These are phyloP conservation scores for Monosporozyma solicola DNA, from an alignment of 805 yeast genomes.

Conservation along the genomic window DNA sequence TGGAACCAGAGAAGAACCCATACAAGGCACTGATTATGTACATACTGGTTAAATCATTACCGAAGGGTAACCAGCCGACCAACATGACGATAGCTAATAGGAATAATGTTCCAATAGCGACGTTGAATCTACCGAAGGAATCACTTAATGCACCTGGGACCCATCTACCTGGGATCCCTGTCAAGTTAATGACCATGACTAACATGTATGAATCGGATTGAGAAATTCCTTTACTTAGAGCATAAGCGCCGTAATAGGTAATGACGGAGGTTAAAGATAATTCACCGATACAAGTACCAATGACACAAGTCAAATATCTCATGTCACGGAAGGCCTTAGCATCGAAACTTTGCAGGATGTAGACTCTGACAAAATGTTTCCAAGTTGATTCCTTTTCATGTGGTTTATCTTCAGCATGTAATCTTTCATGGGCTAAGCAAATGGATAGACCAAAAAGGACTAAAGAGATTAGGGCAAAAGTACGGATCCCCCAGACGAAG, in stretches of 20 bases:
- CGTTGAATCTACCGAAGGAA: constrained; percentile 44
- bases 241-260: constrained; percentile 45
- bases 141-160: constrained; percentile 39
- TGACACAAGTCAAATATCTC: constrained; percentile 35
- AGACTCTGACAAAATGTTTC: constrained; percentile 20
- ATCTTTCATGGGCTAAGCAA: constrained; percentile 35
- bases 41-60: constrained; percentile 26
- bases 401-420: constrained; percentile 31
- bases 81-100: constrained; percentile 27
- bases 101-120: constrained; percentile 34
- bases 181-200: constrained; percentile 36
- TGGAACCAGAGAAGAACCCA: constrained; percentile 48
- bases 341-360: constrained; percentile 29
- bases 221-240: constrained; percentile 37
- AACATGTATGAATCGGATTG: constrained; percentile 35
- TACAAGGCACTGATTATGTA: constrained; percentile 39
- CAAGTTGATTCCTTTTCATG: constrained; percentile 12
- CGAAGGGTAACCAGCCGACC: constrained; percentile 34
- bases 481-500: constrained; percentile 49
- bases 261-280: constrained; percentile 36
- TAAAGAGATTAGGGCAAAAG: constrained; percentile 37
- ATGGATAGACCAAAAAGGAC: constrained; percentile 30
- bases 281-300: constrained; percentile 42
- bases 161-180: constrained; percentile 38
- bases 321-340: constrained; percentile 35